These are phyloP conservation scores for Kluyveromyces aestuarii DNA, from an alignment of 805 yeast species.

Conservation along the genomic window DNA sequence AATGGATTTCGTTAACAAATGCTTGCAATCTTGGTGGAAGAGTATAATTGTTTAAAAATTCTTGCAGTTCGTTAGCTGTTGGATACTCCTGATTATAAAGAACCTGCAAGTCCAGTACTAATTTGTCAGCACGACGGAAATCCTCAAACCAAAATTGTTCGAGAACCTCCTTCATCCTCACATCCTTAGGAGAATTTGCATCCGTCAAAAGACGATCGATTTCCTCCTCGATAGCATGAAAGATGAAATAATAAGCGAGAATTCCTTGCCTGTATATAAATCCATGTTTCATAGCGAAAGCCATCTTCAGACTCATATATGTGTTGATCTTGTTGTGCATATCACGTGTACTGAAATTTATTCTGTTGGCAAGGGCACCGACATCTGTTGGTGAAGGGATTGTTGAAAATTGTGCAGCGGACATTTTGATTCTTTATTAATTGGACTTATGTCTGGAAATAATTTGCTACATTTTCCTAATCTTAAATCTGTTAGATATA, in stretches of 20 bases:
- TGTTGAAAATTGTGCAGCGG: constrained; percentile 21
- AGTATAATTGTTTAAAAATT: constrained; percentile 5
- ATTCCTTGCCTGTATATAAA: constrained; percentile 75
- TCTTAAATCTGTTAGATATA: no score
- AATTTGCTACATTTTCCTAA: no score
- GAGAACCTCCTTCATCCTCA: constrained; percentile 38
- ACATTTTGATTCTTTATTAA: constrained; percentile 1
- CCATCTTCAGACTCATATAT: constrained; percentile 58
- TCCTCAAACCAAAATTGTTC: constrained; percentile 60
- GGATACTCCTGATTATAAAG: constrained; percentile 45
- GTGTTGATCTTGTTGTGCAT: constrained; percentile 64
- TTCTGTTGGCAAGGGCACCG: constrained; percentile 79
- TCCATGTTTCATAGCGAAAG: constrained; percentile 66
- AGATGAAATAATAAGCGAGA: constrained; percentile 62
- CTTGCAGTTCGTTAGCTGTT: constrained; percentile 5
- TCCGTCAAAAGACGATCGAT: constrained; percentile 41
- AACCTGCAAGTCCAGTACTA: constrained; percentile 56
- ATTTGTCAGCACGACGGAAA: constrained; percentile 49
- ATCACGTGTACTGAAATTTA: constrained; percentile 56
- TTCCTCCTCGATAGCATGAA: constrained; percentile 50
- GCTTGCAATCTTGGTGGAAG: constrained; percentile 51
- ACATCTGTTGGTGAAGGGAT: constrained; percentile 72
- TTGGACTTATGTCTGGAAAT: background rate
- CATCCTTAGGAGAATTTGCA: constrained; percentile 51
- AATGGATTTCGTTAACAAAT: constrained; percentile 51